These are phyloP conservation scores for Melampsora americana DNA, from an alignment of 1,284 basidiomycete species.

Conservation along the genomic window DNA sequence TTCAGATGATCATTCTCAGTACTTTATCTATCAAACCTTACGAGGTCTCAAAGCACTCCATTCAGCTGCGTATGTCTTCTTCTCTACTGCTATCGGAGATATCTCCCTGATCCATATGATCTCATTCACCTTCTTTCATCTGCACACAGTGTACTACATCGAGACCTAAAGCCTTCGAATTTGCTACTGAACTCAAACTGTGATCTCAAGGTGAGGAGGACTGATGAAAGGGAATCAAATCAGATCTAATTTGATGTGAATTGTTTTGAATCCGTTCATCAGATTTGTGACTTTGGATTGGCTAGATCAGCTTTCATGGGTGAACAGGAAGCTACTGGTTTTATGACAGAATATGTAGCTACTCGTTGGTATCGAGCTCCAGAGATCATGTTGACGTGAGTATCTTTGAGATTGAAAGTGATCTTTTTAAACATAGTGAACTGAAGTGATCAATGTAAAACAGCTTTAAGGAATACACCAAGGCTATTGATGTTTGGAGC, in stretches of 20 bases:
- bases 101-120: too few species aligned
- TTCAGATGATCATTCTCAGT: conserved; percentile 79
- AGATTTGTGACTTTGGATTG: conserved; percentile 60
- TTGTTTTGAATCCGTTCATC: neutral
- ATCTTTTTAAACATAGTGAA: conserved; percentile 68
- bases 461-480: conserved; percentile 54
- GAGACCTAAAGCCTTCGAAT: conserved; percentile 44
- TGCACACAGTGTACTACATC: conserved; percentile 30
- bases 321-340: conserved; percentile 52
- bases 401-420: conserved; percentile 58
- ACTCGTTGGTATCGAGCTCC: conserved; percentile 91
- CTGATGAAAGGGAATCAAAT: neutral
- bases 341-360: conserved; percentile 55
- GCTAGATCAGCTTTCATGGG: conserved; percentile 53
- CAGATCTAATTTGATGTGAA: neutral
- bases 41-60: conserved; percentile 53
- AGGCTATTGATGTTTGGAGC: conserved; percentile 66
- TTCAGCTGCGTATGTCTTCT: conserved; percentile 27
- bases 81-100: too few species aligned
- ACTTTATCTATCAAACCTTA: conserved; percentile 74
- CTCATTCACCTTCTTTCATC: neutral
- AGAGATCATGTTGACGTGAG: conserved; percentile 75
- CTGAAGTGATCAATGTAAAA: neutral
- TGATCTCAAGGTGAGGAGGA: conserved; percentile 38
- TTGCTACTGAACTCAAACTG: conserved; percentile 43